A percentile compares a stretch with the other conserved stretches of the same genome.
These are phyloP conservation scores for Podaxis pistillaris DNA, from an alignment of 768 basidiomycete genomes.

Conservation along the genomic window DNA sequence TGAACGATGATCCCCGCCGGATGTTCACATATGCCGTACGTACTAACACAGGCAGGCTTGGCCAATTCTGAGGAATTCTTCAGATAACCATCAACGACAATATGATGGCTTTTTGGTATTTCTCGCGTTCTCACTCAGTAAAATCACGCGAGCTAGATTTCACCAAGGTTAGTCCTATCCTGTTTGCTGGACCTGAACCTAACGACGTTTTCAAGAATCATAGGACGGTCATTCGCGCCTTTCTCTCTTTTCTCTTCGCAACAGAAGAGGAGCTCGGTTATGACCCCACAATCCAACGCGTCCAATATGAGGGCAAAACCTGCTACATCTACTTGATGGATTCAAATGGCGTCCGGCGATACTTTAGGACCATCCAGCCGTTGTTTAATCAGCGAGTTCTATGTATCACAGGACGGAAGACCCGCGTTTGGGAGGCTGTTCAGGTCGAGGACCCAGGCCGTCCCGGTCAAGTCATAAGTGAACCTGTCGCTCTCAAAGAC, in stretches of 20 bases:
- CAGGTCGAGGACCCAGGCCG: constrained; percentile 1
- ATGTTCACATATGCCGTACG: neutral
- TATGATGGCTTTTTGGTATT: constrained; percentile 4
- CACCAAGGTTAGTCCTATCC: neutral
- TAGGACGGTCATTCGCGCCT: neutral
- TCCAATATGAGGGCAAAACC: neutral
- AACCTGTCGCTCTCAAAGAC: constrained; percentile 17
- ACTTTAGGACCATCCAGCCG: neutral
- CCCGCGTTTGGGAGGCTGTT: constrained; percentile 18
- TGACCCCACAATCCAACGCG: constrained; percentile 1
- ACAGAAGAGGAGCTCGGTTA: constrained; percentile 7
- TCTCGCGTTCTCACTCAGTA: constrained; percentile 2
- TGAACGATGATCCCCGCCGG: neutral
- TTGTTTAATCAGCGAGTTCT: neutral
- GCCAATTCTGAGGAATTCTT: neutral
- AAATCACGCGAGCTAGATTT: neutral
- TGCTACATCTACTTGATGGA: neutral
- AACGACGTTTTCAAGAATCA: neutral
- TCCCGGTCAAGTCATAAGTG: neutral
- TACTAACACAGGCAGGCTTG: neutral
- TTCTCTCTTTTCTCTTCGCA: constrained; percentile 8
- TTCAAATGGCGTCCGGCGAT: neutral
- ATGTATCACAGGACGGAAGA: constrained; percentile 13
- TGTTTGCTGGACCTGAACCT: neutral
- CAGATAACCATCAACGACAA: constrained; percentile 7